Evolutionary conservation across 257 asterid species (phyloP).

Genomic region (Verbascum thapsus): DNA sequence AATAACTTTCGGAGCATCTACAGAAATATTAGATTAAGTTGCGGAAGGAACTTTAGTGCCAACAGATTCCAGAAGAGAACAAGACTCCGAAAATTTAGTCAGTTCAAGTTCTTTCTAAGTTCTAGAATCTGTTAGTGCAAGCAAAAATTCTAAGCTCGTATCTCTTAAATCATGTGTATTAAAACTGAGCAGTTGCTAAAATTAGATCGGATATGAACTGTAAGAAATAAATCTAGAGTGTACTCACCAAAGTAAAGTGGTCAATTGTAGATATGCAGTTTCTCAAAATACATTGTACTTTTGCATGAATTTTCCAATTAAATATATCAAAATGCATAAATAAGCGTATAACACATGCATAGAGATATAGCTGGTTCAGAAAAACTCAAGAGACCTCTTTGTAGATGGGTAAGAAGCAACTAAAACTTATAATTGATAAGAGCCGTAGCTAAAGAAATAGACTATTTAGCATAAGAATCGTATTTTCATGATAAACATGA

Average conservation of each 20-base stretch:
- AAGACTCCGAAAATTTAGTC: not conserved
- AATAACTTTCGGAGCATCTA: slow-evolving; percentile 9
- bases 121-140: slow-evolving; percentile 1
- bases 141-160: slow-evolving; percentile 3
- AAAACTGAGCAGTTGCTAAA: not conserved
- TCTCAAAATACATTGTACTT: not conserved
- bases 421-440: not conserved
- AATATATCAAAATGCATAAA: not conserved
- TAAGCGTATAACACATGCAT: not conserved
- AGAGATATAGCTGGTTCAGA: not conserved
- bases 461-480: not conserved
- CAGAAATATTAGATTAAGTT: slow-evolving; percentile 9
- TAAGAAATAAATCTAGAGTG: slow-evolving; percentile 2
- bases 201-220: slow-evolving; percentile 16
- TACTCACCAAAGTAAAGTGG: not conserved
- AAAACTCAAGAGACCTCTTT: too few species aligned
- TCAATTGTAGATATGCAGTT: not conserved
- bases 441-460: not conserved
- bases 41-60: not conserved
- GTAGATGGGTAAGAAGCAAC: not conserved
- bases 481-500: not conserved
- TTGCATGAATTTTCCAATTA: not conserved
- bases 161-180: slow-evolving; percentile 16
- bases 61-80: not conserved
- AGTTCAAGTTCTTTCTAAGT: not conserved